Evolutionary conservation across 2,329 filamentous ascomycete species (phyloP).

Genomic region (Ascochyta fabae): DNA sequence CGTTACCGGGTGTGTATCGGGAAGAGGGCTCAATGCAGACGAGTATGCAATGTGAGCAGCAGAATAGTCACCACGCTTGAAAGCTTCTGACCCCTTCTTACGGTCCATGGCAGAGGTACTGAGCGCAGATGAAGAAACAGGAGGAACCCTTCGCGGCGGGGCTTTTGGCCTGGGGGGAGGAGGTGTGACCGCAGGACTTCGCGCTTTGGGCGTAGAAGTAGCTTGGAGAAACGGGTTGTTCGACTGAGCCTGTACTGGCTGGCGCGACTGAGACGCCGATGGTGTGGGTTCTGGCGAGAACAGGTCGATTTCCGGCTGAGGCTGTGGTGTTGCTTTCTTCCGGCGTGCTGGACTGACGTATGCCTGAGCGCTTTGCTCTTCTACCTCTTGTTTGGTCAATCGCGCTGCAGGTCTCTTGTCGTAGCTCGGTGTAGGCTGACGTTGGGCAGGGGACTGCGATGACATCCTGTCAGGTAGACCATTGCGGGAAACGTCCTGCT

Average conservation of each 20-base stretch:
- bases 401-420: conserved; percentile 60
- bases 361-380: conserved; percentile 80
- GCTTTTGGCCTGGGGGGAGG: conserved; percentile 55
- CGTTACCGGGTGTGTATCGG: conserved; percentile 77
- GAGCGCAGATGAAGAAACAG: conserved; percentile 71
- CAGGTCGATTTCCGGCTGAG: conserved; percentile 61
- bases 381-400: conserved; percentile 74
- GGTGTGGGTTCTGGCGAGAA: conserved; percentile 53
- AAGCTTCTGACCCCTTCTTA: conserved; percentile 81
- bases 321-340: conserved; percentile 67
- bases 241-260: conserved; percentile 46
- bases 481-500: conserved; percentile 33
- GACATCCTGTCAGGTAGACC: conserved; percentile 46
- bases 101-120: conserved; percentile 80
- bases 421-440: conserved; percentile 36
- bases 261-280: conserved; percentile 33
- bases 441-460: conserved; percentile 49
- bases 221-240: conserved; percentile 50
- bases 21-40: conserved; percentile 75
- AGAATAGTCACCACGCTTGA: conserved; percentile 92
- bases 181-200: conserved; percentile 49
- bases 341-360: conserved; percentile 88
- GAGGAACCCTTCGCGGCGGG: conserved; percentile 67
- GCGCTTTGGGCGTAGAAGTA: conserved; percentile 32
- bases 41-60: conserved; percentile 84